phyloP scores from a whole-genome alignment of 768 basidiomycete genomes.

The Lentinula sp. region DNA sequence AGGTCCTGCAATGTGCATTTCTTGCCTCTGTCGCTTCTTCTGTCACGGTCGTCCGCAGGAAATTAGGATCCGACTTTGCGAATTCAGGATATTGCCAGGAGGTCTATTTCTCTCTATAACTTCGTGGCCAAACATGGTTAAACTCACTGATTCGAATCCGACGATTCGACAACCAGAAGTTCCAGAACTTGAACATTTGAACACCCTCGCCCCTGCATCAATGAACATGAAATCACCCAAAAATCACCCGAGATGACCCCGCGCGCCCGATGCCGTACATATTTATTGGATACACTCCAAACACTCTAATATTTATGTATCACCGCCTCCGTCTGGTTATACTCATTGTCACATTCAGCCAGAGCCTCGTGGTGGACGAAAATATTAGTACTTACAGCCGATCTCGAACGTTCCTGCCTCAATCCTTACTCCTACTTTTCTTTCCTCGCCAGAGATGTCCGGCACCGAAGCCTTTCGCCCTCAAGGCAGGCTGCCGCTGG shows the following conservation, averaged over 20 bases:
- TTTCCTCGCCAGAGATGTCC: not conserved
- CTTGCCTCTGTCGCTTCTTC: too few species aligned
- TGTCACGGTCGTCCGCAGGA: too few species aligned
- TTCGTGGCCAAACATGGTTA: too few species aligned
- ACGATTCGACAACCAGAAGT: too few species aligned
- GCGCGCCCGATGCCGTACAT: not conserved
- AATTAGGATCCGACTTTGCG: too few species aligned
- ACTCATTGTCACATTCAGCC: not conserved
- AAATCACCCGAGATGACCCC: not conserved
- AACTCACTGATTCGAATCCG: too few species aligned
- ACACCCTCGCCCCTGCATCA: too few species aligned
- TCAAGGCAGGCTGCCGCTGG: conserved; percentile 3
- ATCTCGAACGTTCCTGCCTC: not conserved
- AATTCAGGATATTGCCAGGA: too few species aligned
- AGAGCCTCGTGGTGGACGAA: not conserved
- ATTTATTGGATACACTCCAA: not conserved
- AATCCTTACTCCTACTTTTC: not conserved
- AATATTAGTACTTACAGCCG: not conserved
- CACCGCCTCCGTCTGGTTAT: not conserved
- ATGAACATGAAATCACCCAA: not conserved
- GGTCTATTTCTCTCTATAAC: too few species aligned
- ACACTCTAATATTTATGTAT: not conserved
- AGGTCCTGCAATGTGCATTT: too few species aligned
- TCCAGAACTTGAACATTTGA: too few species aligned
- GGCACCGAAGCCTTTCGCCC: not conserved